These are phyloP conservation scores for Globisporangium viniferum DNA, from an alignment of 352 stramenopile species.

Conservation along the genomic window DNA sequence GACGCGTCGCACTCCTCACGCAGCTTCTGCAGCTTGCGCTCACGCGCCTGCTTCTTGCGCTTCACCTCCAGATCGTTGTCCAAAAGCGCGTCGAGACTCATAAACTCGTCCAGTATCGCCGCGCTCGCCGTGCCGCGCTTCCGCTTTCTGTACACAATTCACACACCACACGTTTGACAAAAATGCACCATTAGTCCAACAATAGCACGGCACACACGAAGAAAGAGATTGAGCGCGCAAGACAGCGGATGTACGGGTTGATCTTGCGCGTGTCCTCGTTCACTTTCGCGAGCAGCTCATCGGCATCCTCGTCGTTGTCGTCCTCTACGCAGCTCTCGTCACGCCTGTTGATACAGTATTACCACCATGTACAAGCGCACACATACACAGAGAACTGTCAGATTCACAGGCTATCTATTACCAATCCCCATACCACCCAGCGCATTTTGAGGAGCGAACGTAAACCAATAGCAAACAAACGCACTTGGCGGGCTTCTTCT, in stretches of 20 bases:
- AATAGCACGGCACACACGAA: background rate
- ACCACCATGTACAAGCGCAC: background rate
- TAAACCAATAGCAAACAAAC: background rate
- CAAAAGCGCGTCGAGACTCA: conserved; percentile 74
- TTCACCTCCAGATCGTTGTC: conserved; percentile 55
- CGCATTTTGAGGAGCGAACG: background rate
- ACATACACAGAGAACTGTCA: background rate
- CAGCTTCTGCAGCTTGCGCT: conserved; percentile 54
- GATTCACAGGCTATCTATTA: background rate
- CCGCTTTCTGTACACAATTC: conserved; percentile 23
- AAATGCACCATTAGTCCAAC: background rate
- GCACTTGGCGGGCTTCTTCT: conserved; percentile 7
- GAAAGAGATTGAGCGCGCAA: background rate
- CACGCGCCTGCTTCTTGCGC: conserved; percentile 52
- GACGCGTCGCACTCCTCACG: conserved; percentile 42
- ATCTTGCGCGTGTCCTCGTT: conserved; percentile 40
- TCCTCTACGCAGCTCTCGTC: conserved; percentile 14
- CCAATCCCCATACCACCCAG: background rate
- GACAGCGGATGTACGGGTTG: conserved; percentile 13
- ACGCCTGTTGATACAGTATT: background rate
- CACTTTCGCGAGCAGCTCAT: conserved; percentile 44
- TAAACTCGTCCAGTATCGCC: conserved; percentile 59
- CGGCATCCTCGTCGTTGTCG: conserved; percentile 29
- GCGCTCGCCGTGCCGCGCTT: conserved; percentile 19
- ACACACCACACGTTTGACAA: background rate